Evolutionary conservation across 2,329 filamentous ascomycete genomes (phyloP).

Genomic region (Ascochyta viciae-villosae): DNA sequence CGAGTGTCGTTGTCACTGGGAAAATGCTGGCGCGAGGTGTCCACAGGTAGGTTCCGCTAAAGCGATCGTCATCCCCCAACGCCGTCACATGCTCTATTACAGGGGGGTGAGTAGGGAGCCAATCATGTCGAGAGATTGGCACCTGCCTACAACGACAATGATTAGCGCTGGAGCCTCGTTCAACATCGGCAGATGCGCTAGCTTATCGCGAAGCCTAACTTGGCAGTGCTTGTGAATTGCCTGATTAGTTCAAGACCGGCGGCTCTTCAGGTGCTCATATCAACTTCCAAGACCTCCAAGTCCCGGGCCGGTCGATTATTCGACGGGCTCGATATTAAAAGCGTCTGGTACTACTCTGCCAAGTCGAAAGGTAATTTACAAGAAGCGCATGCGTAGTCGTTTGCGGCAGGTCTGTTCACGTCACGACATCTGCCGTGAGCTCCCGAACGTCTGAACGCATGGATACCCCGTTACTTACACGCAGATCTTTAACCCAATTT

Average conservation of each 20-base stretch:
- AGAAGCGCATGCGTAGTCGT: conserved; percentile 1
- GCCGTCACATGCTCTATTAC: conserved; percentile 11
- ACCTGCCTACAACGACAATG: conserved; percentile 12
- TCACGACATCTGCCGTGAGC: neutral
- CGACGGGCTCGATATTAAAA: conserved; percentile 8
- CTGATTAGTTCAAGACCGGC: conserved; percentile 7
- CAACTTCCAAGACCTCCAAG: conserved; percentile 2
- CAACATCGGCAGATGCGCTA: neutral
- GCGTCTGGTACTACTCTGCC: conserved; percentile 4
- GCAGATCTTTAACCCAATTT: conserved; percentile 1
- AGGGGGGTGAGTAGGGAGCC: conserved; percentile 1
- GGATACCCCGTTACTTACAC: neutral
- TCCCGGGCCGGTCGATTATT: neutral
- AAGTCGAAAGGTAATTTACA: conserved; percentile 11
- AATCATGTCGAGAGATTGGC: neutral
- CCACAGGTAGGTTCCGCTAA: neutral
- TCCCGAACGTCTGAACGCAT: neutral
- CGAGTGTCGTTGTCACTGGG: conserved; percentile 1
- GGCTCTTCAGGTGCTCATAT: conserved; percentile 5
- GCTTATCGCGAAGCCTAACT: conserved; percentile 12
- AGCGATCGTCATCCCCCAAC: neutral
- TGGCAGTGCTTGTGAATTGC: conserved; percentile 19
- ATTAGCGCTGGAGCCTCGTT: neutral
- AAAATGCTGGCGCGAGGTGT: neutral
- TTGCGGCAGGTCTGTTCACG: conserved; percentile 19